Base-by-base conservation (phyloP, 2,329 filamentous ascomycete species). In the Fusarium coffeatum region DNA sequence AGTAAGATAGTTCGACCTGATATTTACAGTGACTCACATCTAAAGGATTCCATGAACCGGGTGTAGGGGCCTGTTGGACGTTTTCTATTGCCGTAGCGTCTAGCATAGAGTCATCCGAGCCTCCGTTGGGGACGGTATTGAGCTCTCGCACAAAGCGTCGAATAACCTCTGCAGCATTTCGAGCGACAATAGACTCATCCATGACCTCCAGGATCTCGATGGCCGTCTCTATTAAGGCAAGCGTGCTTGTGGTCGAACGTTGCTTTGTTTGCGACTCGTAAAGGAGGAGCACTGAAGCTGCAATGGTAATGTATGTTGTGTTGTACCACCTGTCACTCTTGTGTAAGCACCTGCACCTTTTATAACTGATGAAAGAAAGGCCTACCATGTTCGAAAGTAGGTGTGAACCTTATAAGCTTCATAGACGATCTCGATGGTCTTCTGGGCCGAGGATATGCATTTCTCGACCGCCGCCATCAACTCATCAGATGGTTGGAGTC, bases 381-480 rank as follows among this genome's bases (percentile, higher is more conserved):
- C 57, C 13, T 30, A 63, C 59, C 59, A 63, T 34, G 59, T 59
- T 2, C 59, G 55, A 23, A 63, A 63, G 28, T 51, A 63, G 8
- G 55, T 49, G n/a, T 63, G 55, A 13, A 59, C 37, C 11, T 59
- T 58, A 11, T 47, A 59, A 13, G 55, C 34, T 42, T 63, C 55
- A 6, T 63, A 53, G 1, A 63, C 30, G 4, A 47, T 63, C 5
- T 59, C 59, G 6, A 63, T 63, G 5, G 59, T 63, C 25, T 42
- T 42, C 23, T 59, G 30, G 5, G 59, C 59, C 1, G 59, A 63
- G 2, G 30, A 42, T 13, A 63, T 18, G 22, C 55, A 63, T 10
- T 63, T 63, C 3, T 45, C 42, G 7, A 63, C 32, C 9, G 47
- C 54, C 18, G 32, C 18, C 27, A 28, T 47, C 8, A 43, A 22